Base-by-base conservation (phyloP, 164 flowering plant genomes). In the Macadamia tetraphylla region DNA sequence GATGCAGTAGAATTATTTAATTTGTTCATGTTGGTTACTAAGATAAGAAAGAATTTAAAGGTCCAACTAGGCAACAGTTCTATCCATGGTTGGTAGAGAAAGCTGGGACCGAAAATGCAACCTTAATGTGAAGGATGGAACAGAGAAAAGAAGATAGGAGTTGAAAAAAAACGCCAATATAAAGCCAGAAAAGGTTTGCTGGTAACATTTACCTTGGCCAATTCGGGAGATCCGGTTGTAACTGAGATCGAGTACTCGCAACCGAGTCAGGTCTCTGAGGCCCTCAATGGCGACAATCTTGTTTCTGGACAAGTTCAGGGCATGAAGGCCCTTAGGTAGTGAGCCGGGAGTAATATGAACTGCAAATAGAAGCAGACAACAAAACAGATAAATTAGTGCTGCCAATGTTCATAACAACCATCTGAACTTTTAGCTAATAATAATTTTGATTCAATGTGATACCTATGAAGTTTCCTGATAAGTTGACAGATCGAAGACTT, bases 401-500 rank as follows among this genome's bases (percentile, higher is more conserved):
- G 29, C 51, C 35, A 11, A 71, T n/a, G 7, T 70, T 60, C 32
- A 63, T 7, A 51, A 48, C 7, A 23, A 30, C n/a, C 10, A 56
- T 60, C n/a, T 6, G 17, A 4, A 9, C 1, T 32, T 9, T 58
- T 32, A 18, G 46, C 43, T 30, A 58, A 58, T 73, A 62, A 58
- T 73, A 60, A 53, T 42, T 17, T 40, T 18, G 51, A 32, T 29
- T 12, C 32, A 29, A 11, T 17, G 17, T 57, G 62, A 31, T 78
- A 94, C 98, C 96, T 76, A 94, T 85, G 52, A 71, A 80, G 70
- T 94, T 91, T 78, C 82, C 83, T 11, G 98, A 94, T 74, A 94
- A 77, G 76, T 91, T 87, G 73, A 94, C 83, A 8, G 93, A 80
- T 53, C 88, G 87, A 53, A 94, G 96, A 68, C 91, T 85, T 58